phyloP scores from a whole-genome alignment of 805 yeast genomes.

The Komagataella pastoris region DNA sequence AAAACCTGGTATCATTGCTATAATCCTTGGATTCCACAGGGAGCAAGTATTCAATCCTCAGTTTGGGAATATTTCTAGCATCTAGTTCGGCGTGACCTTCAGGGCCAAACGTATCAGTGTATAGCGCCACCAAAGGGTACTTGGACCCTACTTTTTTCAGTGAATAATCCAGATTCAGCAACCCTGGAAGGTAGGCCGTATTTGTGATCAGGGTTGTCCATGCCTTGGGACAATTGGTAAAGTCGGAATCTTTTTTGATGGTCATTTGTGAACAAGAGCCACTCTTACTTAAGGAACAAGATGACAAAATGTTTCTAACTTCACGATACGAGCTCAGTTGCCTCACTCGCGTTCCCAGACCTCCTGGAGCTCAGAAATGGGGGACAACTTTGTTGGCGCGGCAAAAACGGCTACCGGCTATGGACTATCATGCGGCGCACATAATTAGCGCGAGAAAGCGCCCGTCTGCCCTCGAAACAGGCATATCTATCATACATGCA shows the following conservation, averaged over 20 bases:
- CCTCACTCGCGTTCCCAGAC: too few relatives aligned
- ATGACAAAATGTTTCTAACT: not conserved
- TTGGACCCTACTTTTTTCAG: constrained; percentile 26
- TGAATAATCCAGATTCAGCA: constrained; percentile 35
- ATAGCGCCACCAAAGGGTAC: constrained; percentile 39
- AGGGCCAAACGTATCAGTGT: constrained; percentile 28
- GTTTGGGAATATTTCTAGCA: constrained; percentile 24
- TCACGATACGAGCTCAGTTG: not conserved
- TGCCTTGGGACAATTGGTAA: constrained; percentile 13
- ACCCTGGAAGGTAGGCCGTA: constrained; percentile 34
- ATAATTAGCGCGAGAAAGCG: not conserved
- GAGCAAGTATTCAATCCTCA: constrained; percentile 25
- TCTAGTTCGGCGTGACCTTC: constrained; percentile 28
- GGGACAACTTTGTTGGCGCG: too few relatives aligned
- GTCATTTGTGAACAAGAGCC: not conserved
- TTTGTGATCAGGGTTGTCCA: constrained; percentile 50
- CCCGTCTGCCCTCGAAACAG: not conserved
- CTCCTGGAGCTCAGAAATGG: too few relatives aligned
- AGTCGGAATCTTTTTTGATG: constrained; percentile 6
- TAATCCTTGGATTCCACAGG: constrained; percentile 32
- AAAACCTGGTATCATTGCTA: constrained; percentile 35
- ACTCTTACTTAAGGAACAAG: not conserved
- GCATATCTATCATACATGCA: not conserved
- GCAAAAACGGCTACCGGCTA: too few relatives aligned
- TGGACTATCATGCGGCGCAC: too few relatives aligned